Conservation (phyloP, 805 yeast genomes). For the Candida nitratophila region DNA sequence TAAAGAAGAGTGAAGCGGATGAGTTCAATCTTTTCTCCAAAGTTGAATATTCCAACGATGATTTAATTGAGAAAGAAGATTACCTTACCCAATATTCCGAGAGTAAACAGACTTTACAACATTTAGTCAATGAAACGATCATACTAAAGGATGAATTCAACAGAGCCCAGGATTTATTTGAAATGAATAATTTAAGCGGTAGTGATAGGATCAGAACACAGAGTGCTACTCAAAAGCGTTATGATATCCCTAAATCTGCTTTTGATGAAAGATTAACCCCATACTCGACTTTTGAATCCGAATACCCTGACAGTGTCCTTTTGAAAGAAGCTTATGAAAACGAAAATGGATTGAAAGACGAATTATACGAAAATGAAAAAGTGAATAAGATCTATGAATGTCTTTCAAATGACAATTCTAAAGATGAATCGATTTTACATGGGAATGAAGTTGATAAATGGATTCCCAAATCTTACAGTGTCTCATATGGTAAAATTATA, state of each 20-base stretch:
- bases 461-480: not conserved
- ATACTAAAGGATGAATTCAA: not conserved
- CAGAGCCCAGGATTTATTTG: not conserved
- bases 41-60: slow-evolving; percentile 2
- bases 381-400: not conserved
- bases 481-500: slow-evolving; percentile 2
- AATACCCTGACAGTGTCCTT: not conserved
- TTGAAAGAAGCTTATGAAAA: not conserved
- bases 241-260: not conserved
- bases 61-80: not conserved
- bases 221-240: too few relatives aligned
- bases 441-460: not conserved
- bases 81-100: not conserved
- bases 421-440: not conserved
- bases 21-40: slow-evolving; percentile 1
- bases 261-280: not conserved
- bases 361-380: not conserved
- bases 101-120: not conserved
- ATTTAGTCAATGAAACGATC: not conserved
- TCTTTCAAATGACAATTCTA: not conserved
- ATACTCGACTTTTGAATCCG: not conserved
- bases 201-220: too few relatives aligned
- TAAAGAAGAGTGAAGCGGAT: not conserved
- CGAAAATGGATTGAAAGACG: not conserved
- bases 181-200: not conserved